Evolutionary conservation across 2,329 filamentous ascomycete species (phyloP), one percentile per base, ranked within the genome.

Genomic region (Parastagonospora nodorum): DNA sequence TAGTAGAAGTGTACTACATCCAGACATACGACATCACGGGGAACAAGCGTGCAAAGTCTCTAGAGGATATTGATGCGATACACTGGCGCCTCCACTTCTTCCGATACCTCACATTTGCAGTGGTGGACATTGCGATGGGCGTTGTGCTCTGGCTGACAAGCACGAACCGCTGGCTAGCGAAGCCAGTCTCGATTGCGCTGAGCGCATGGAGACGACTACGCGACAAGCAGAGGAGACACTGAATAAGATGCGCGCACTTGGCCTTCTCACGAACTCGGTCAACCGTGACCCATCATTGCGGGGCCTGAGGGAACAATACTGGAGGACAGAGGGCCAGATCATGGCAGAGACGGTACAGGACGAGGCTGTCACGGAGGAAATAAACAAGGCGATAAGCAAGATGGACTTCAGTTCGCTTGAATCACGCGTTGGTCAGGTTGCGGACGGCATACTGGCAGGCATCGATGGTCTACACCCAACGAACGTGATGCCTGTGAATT

Each of bases 341-440:
- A 90, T 89, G 82, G 78, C 82, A 31, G 85, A 88, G 64, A 85
- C 89, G 19, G 88, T 95, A 82, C 88, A 92, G 77, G 88, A 93
- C 56, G 81, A 85, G 54, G 88, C 89, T 55, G 89, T 92, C 7
- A 76, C 90, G 31, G 85, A 87, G 63, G 84, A 87, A 45, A 82
- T 91, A 54, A 86, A 88, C 51, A 82, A 85, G 68, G 88, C 86
- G 9, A 72, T 92, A 58, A 77, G 78, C 64, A 81, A 85, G 46
- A 81, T 90, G 51, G 81, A 90, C 66, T 82, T 91, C 16, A 73
- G 75, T 33, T 76, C 73, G 27, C 82, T 92, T 37, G 78, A 81
- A 41, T 78, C 75, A 47, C 87, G 89, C 58, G 88, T 88, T 1
- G 86, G 88, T 51, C 71, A 71, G 45, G 64, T 73, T 35, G 69